phyloP scores from a whole-genome alignment of 2,329 filamentous ascomycete species.

The Ophiocordyceps unilateralis region DNA sequence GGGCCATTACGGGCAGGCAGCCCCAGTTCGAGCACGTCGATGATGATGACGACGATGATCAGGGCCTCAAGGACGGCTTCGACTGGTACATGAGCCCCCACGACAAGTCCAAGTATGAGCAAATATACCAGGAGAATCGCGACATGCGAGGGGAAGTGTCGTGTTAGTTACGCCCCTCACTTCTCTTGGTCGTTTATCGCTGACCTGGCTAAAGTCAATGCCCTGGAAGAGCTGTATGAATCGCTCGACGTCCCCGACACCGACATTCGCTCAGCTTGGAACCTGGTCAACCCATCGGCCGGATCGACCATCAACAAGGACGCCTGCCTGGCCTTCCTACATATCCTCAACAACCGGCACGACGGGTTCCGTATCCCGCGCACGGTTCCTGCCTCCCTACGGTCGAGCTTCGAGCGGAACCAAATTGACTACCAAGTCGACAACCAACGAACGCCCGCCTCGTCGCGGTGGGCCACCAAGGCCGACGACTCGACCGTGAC shows the following conservation, averaged over 20 bases:
- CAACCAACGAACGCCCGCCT: constrained; percentile 44
- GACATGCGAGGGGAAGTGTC: constrained; percentile 72
- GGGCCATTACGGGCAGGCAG: constrained; percentile 63
- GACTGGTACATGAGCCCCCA: constrained; percentile 97
- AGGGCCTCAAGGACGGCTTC: constrained; percentile 85
- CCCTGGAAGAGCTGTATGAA: constrained; percentile 71
- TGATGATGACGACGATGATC: constrained; percentile 66
- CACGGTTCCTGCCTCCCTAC: constrained; percentile 76
- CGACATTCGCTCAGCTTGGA: constrained; percentile 87
- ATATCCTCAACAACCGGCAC: constrained; percentile 90
- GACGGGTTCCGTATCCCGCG: constrained; percentile 90
- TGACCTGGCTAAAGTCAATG: constrained; percentile 37
- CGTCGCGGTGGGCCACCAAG: constrained; percentile 63
- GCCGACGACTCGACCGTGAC: constrained; percentile 67
- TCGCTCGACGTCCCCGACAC: constrained; percentile 57
- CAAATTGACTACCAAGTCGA: constrained; percentile 93
- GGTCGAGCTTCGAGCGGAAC: constrained; percentile 83
- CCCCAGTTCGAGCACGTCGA: constrained; percentile 74
- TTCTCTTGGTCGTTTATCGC: neutral
- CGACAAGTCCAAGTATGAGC: constrained; percentile 89
- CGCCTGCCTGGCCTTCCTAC: constrained; percentile 81
- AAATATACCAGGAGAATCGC: constrained; percentile 87
- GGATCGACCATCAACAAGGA: constrained; percentile 79
- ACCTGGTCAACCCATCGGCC: constrained; percentile 86
- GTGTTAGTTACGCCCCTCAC: constrained; percentile 32